Conservation (phyloP, 495 filamentous ascomycete genomes). For the Penicillium odoratum region DNA sequence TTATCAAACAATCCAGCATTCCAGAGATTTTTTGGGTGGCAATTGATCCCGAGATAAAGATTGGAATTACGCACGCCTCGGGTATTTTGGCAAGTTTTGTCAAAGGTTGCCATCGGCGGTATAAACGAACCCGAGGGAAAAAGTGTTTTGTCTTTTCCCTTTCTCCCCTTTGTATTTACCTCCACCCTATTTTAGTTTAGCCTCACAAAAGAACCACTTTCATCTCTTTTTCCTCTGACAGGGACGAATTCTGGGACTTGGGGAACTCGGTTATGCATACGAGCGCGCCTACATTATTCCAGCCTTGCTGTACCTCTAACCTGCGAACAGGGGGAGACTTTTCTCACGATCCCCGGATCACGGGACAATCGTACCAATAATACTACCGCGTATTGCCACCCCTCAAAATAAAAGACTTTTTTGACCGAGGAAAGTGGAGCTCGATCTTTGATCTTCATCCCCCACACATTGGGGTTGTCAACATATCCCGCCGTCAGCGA, state of each 20-base stretch:
- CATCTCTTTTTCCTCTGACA: neutral
- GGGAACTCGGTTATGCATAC: conserved; percentile 15
- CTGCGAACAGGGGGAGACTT: conserved; percentile 9
- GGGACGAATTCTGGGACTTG: neutral
- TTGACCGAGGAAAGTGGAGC: conserved; percentile 1
- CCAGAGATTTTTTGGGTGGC: neutral
- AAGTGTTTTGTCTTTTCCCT: conserved; percentile 1
- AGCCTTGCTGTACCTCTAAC: conserved; percentile 7
- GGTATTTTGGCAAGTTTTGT: conserved; percentile 8
- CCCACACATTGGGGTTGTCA: neutral
- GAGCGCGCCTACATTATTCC: neutral
- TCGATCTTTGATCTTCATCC: neutral
- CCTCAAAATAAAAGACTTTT: neutral
- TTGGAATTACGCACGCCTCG: conserved; percentile 1
- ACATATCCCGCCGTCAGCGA: conserved; percentile 1
- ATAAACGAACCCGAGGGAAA: conserved; percentile 9
- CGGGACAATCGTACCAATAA: neutral
- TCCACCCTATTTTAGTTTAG: conserved; percentile 1
- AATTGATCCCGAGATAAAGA: neutral
- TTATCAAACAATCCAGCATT: neutral
- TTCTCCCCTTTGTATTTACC: neutral
- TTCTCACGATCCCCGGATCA: neutral
- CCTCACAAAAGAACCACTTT: neutral
- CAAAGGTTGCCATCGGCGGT: conserved; percentile 7
- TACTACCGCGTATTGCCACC: neutral